Evolutionary conservation across 345 rosid species (phyloP).

Genomic region (Eucalyptus regnans): DNA sequence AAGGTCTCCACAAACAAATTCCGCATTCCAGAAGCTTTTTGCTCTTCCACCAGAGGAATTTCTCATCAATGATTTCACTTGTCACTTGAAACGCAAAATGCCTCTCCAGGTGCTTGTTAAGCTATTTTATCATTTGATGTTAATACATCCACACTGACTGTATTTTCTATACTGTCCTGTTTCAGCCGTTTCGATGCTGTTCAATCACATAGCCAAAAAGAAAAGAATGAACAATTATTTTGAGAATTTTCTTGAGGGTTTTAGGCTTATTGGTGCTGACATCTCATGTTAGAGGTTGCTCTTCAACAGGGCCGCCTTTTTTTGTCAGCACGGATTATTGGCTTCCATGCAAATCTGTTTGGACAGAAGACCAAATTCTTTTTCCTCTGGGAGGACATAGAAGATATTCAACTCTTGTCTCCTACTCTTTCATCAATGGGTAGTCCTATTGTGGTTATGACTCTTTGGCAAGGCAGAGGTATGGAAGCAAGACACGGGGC

Average conservation of each 20-base stretch:
- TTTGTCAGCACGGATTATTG: conserved; percentile 87
- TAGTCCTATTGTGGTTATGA: conserved; percentile 72
- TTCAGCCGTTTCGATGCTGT: background rate
- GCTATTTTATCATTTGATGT: background rate
- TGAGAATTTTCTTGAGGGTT: background rate
- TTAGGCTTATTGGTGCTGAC: background rate
- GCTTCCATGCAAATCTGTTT: conserved; percentile 85
- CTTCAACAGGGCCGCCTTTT: conserved; percentile 78
- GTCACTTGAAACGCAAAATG: conserved; percentile 94
- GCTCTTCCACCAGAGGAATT: conserved; percentile 93
- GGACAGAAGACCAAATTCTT: conserved; percentile 89
- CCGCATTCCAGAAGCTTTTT: conserved; percentile 95
- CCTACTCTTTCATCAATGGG: conserved; percentile 94
- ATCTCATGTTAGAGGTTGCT: background rate
- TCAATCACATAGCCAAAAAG: background rate
- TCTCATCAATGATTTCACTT: conserved; percentile 93
- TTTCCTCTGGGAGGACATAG: conserved; percentile 97
- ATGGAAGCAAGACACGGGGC: conserved; percentile 92
- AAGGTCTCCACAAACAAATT: conserved; percentile 95
- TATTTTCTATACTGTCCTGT: background rate
- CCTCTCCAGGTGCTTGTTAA: conserved; percentile 64
- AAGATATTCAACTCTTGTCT: conserved; percentile 65
- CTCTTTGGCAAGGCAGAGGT: conserved; percentile 71
- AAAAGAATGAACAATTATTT: background rate
- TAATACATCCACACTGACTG: background rate